Percentiles rank a stretch among this genome's conserved stretches.
phyloP scores from a whole-genome alignment of 2,329 filamentous ascomycete genomes.

The Aspergillus sp. region DNA sequence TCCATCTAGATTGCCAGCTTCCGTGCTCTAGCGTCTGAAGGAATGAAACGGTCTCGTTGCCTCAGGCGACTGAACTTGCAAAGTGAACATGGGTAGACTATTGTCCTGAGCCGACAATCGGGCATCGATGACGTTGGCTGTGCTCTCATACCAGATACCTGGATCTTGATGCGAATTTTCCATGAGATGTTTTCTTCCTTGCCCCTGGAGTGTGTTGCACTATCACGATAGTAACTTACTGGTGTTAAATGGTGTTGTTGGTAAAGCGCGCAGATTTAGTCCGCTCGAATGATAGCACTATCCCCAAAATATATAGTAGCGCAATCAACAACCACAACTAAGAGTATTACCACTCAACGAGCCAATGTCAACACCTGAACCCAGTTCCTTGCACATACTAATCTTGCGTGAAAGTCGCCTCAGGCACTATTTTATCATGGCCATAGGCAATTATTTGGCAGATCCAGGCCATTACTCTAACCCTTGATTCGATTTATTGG shows the following conservation, averaged over 20 bases:
- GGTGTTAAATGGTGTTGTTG: no score
- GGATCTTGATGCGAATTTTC: no score
- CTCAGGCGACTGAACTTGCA: background rate
- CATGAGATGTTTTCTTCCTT: no score
- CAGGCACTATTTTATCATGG: background rate
- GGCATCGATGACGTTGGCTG: background rate
- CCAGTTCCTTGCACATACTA: background rate
- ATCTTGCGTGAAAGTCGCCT: background rate
- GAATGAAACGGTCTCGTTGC: background rate
- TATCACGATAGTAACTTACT: no score
- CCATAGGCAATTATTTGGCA: conserved; percentile 11
- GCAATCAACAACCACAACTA: no score
- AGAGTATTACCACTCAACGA: no score
- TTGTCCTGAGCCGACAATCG: background rate
- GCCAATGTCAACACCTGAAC: background rate
- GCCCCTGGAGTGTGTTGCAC: no score
- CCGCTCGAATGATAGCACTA: no score
- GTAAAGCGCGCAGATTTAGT: no score
- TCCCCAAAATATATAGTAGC: no score
- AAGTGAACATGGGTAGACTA: background rate
- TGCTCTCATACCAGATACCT: background rate
- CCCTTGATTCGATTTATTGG: conserved; percentile 21
- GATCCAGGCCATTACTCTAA: conserved; percentile 10
- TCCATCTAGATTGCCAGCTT: background rate
- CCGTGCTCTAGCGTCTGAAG: background rate